A percentile compares a stretch with the other conserved stretches of the same genome.
Conservation (phyloP, 805 yeast genomes). For the Scheffersomyces ergatensis region DNA sequence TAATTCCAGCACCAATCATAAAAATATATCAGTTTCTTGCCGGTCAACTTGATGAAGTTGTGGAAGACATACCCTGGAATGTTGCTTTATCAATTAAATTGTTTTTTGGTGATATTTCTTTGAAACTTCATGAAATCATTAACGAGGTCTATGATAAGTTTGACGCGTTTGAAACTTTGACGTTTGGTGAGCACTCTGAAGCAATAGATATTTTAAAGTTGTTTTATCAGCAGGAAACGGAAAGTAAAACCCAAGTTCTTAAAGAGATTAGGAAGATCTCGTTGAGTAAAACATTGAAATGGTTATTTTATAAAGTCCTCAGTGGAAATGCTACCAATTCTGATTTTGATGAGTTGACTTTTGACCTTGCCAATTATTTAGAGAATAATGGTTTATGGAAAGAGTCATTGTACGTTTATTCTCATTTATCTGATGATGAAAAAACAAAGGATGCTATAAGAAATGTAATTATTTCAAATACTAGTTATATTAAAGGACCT, state of each 20-base stretch:
- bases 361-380: conserved; percentile 48
- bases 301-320: conserved; percentile 52
- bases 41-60: conserved; percentile 42
- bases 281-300: conserved; percentile 41
- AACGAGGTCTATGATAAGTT: conserved; percentile 1
- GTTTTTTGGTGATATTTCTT: conserved; percentile 53
- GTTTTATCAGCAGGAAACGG: conserved; percentile 5
- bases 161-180: conserved; percentile 6
- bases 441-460: conserved; percentile 42
- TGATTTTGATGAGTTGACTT: conserved; percentile 23
- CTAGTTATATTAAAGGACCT: conserved; percentile 23
- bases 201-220: conserved; percentile 20
- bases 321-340: conserved; percentile 11
- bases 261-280: conserved; percentile 5
- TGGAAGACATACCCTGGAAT: conserved; percentile 62
- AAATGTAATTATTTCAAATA: conserved; percentile 29
- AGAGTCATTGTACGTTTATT: conserved; percentile 62
- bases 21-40: conserved; percentile 65
- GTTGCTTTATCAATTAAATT: conserved; percentile 56
- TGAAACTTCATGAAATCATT: conserved; percentile 11
- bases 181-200: conserved; percentile 7
- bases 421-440: conserved; percentile 52
- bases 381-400: conserved; percentile 45
- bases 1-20: conserved; percentile 53
- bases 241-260: background rate